phyloP scores from a whole-genome alignment of 2,329 filamentous ascomycete genomes.

The Orbilia brochopaga region DNA sequence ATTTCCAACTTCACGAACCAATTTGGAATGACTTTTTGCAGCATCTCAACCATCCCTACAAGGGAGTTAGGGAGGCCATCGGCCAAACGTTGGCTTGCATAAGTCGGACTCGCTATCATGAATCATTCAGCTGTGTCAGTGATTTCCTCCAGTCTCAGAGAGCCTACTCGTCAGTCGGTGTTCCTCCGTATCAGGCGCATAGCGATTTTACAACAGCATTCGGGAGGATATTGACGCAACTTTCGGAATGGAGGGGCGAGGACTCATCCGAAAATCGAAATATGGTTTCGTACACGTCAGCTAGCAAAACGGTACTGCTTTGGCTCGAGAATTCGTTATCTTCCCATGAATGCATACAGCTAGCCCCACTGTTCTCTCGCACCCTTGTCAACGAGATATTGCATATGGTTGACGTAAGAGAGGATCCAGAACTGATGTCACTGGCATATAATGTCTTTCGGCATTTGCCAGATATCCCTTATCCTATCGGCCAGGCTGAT shows the following conservation, averaged over 20 bases:
- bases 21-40: constrained; percentile 86
- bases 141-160: constrained; percentile 80
- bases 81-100: constrained; percentile 86
- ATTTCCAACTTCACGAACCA: constrained; percentile 87
- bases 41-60: constrained; percentile 96
- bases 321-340: constrained; percentile 93
- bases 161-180: constrained; percentile 77
- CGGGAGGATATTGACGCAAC: constrained; percentile 73
- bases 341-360: constrained; percentile 88
- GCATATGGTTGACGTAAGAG: constrained; percentile 99
- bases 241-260: constrained; percentile 87
- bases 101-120: constrained; percentile 89
- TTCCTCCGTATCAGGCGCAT: constrained; percentile 79
- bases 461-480: constrained; percentile 92
- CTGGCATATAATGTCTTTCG: constrained; percentile 96
- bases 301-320: constrained; percentile 90
- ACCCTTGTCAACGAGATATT: constrained; percentile 89
- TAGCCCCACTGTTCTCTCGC: constrained; percentile 88
- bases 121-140: constrained; percentile 83
- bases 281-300: constrained; percentile 90
- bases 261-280: constrained; percentile 87
- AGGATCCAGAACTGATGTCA: constrained; percentile 92
- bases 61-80: constrained; percentile 93
- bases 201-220: constrained; percentile 76
- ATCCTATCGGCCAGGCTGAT: constrained; percentile 81